phyloP scores from a whole-genome alignment of 345 rosid genomes.

The Ceriops tagal region DNA sequence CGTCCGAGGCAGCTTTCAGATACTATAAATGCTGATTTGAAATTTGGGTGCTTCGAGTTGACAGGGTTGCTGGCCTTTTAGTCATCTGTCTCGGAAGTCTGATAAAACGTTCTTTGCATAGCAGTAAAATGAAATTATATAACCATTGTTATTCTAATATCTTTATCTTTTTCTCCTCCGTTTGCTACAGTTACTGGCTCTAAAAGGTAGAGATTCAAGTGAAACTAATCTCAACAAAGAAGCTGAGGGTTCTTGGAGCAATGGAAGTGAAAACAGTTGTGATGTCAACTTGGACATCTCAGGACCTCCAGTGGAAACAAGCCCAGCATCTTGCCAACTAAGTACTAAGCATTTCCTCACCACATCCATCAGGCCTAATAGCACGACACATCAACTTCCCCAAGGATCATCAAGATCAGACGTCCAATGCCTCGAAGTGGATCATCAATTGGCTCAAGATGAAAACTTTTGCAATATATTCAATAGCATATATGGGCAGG shows the following conservation, averaged over 20 bases:
- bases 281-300: slow-evolving; percentile 52
- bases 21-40: slow-evolving; percentile 15
- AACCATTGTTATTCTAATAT: neutral
- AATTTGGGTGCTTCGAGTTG: slow-evolving; percentile 13
- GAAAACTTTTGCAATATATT: slow-evolving; percentile 54
- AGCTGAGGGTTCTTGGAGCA: slow-evolving; percentile 64
- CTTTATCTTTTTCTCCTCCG: neutral
- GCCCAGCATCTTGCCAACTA: slow-evolving; percentile 37
- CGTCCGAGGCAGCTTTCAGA: slow-evolving; percentile 25
- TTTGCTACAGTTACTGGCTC: slow-evolving; percentile 46
- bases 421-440: slow-evolving; percentile 41
- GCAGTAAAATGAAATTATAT: neutral
- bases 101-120: neutral
- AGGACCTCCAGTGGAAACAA: slow-evolving; percentile 41
- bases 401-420: slow-evolving; percentile 45
- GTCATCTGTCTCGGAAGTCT: too few species aligned
- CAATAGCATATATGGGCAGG: slow-evolving; percentile 65
- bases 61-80: slow-evolving; percentile 14
- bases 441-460: slow-evolving; percentile 48
- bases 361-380: slow-evolving; percentile 46
- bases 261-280: slow-evolving; percentile 57
- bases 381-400: slow-evolving; percentile 43
- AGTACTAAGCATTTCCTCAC: slow-evolving; percentile 45
- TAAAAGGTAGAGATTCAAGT: slow-evolving; percentile 51
- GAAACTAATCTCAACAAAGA: slow-evolving; percentile 51